These are phyloP conservation scores for Moniliophthora roreri DNA, from an alignment of 1,284 basidiomycete genomes.

Conservation along the genomic window DNA sequence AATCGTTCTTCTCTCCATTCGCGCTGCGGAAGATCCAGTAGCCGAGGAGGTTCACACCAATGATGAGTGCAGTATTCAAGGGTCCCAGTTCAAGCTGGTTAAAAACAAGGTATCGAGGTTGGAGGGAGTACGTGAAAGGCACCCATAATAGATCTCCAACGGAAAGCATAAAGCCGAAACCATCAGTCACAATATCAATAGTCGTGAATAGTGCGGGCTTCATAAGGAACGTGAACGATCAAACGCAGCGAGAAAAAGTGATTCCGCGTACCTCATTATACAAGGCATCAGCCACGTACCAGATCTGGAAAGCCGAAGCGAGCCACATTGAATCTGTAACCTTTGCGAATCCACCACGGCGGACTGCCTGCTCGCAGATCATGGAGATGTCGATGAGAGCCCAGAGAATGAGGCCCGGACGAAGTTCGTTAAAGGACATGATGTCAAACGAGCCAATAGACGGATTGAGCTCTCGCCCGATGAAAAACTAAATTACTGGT, in stretches of 20 bases:
- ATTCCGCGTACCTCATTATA: constrained; percentile 76
- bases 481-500: constrained; percentile 98
- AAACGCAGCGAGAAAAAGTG: constrained; percentile 1
- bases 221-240: not conserved
- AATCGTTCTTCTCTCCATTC: constrained; percentile 95
- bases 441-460: constrained; percentile 87
- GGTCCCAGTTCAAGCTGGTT: constrained; percentile 78
- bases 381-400: constrained; percentile 88
- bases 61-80: constrained; percentile 55
- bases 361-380: constrained; percentile 87
- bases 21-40: constrained; percentile 91
- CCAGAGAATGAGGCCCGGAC: constrained; percentile 96
- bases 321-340: constrained; percentile 93
- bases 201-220: constrained; percentile 87
- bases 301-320: constrained; percentile 82
- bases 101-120: constrained; percentile 94
- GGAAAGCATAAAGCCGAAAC: constrained; percentile 98
- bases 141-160: constrained; percentile 96
- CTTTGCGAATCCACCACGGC: constrained; percentile 50
- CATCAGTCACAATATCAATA: constrained; percentile 98
- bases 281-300: constrained; percentile 85
- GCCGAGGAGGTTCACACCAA: constrained; percentile 72
- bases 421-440: constrained; percentile 95
- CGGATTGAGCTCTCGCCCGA: constrained; percentile 95
- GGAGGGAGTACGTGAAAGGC: constrained; percentile 91